These are phyloP conservation scores for Cicer chorassanicum DNA, from an alignment of 306 rosid genomes.

Conservation along the genomic window DNA sequence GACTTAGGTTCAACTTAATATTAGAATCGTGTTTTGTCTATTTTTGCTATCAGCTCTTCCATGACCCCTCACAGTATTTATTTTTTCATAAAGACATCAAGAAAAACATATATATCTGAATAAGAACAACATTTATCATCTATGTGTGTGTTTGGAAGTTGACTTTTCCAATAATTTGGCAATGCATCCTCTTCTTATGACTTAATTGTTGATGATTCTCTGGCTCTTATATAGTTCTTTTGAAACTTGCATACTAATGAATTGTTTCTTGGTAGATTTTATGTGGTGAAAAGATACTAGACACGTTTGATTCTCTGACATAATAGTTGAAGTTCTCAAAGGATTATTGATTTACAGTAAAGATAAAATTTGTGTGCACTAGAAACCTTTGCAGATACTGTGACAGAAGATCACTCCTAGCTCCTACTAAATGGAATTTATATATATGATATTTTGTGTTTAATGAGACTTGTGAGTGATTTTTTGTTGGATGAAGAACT, in stretches of 20 bases:
- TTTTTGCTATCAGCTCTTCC: too few species aligned
- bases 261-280: neutral
- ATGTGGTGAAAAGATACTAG: neutral
- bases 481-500: constrained; percentile 28
- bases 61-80: too few species aligned
- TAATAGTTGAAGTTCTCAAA: constrained; percentile 1
- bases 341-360: constrained; percentile 26
- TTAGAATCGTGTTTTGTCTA: too few species aligned
- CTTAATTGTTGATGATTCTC: too few species aligned
- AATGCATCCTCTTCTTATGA: too few species aligned
- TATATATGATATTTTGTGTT: constrained; percentile 21
- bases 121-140: too few species aligned
- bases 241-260: neutral
- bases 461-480: constrained; percentile 33
- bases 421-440: neutral
- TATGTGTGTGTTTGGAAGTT: neutral
- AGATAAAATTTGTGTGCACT: constrained; percentile 9
- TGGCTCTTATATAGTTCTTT: neutral
- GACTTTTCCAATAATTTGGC: neutral
- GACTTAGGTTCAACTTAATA: too few species aligned
- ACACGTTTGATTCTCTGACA: too few species aligned
- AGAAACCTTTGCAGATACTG: constrained; percentile 27
- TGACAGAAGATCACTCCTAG: neutral
- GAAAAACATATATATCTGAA: too few species aligned
- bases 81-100: too few species aligned